A percentile compares a stretch with the other conserved stretches of the same genome.
Evolutionary conservation across 257 asterid species (phyloP).

Genomic region (Capsicum chinense): DNA sequence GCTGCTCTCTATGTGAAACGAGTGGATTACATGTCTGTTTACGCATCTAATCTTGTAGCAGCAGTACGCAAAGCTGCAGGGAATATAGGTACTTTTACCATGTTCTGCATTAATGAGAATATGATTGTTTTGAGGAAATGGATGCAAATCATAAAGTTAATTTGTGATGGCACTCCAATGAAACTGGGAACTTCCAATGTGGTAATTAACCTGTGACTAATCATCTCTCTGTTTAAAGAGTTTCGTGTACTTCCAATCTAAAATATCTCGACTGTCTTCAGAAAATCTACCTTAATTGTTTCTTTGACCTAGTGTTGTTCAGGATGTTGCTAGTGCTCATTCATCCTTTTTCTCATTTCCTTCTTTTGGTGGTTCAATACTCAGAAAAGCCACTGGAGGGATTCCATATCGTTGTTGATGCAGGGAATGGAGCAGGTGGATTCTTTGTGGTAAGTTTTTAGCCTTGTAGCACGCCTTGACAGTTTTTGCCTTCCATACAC

Average conservation of each 20-base stretch:
- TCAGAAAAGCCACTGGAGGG: constrained; percentile 98
- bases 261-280: not conserved
- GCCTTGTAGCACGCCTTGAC: not conserved
- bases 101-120: constrained; percentile 18
- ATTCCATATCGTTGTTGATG: constrained; percentile 97
- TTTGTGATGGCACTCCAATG: constrained; percentile 14
- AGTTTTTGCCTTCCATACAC: not conserved
- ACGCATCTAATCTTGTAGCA: constrained; percentile 89
- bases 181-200: not conserved
- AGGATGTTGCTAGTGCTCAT: constrained; percentile 24
- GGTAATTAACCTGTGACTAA: not conserved
- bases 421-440: constrained; percentile 99
- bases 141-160: not conserved
- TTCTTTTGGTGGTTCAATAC: constrained; percentile 34
- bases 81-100: constrained; percentile 49
- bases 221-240: not conserved
- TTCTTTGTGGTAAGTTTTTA: constrained; percentile 77
- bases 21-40: constrained; percentile 87
- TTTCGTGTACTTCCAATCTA: constrained; percentile 8
- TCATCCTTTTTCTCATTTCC: constrained; percentile 38
- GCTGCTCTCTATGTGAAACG: constrained; percentile 58
- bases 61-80: constrained; percentile 98
- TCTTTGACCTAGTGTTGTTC: not conserved
- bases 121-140: constrained; percentile 7
- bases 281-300: not conserved